Conservation (phyloP, 495 filamentous ascomycete species). For the Neurospora sp. region DNA sequence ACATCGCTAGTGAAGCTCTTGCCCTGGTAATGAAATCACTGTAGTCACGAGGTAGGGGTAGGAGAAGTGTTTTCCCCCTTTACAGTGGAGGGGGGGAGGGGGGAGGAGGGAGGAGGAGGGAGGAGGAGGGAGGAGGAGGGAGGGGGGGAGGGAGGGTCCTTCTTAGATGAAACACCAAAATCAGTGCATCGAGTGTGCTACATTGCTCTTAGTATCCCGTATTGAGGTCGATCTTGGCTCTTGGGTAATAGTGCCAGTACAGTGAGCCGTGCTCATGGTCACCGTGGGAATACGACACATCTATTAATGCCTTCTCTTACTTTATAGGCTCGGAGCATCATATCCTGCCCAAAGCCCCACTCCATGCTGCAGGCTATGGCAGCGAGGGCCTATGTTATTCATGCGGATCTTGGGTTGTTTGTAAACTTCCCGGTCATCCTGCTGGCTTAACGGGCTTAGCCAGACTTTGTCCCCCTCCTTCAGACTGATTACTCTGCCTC, state of each 20-base stretch:
- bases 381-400: neutral
- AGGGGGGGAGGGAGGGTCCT: no score
- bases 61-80: no score
- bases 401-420: neutral
- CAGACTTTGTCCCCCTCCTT: no score
- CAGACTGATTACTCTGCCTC: no score
- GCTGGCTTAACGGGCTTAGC: constrained; percentile 1
- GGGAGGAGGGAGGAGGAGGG: no score
- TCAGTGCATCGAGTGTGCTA: no score
- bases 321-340: neutral
- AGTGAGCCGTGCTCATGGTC: constrained; percentile 14
- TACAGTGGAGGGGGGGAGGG: no score
- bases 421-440: neutral
- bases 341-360: neutral
- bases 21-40: no score
- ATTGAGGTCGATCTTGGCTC: constrained; percentile 28
- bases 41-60: no score
- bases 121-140: no score
- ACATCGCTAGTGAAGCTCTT: no score
- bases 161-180: no score
- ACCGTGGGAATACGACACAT: neutral
- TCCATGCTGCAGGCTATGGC: neutral
- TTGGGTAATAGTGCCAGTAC: constrained; percentile 34
- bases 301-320: neutral
- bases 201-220: constrained; percentile 34